Percentiles rank a stretch among this genome's conserved stretches.
These are phyloP conservation scores for Sorghum bicolor DNA, from an alignment of 176 grass and related monocot genomes.

Conservation along the genomic window Sorghum_bicolor_NCBIv3 NC_012870.2:73450501-73451000, in stretches of 20 bases:
- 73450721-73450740: slow-evolving; percentile 2
- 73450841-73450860: slow-evolving; percentile 98
- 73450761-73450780: slow-evolving; percentile 96
- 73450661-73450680: slow-evolving; percentile 89
- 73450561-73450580: slow-evolving; percentile 88
- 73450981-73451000: slow-evolving; percentile 38
- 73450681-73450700: slow-evolving; percentile 11
- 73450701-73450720: neutral
- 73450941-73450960: slow-evolving; percentile 83
- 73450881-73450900: slow-evolving; percentile 81
- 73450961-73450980: slow-evolving; percentile 92
- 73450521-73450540: slow-evolving; percentile 97
- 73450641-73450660: slow-evolving; percentile 99
- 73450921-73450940: slow-evolving; percentile 94
- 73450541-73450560: slow-evolving; percentile 75
- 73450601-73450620: slow-evolving; percentile 96
- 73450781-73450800: slow-evolving; percentile 98
- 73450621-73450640: slow-evolving; percentile 84
- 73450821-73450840: slow-evolving; percentile 93
- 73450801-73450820: slow-evolving; percentile 98
- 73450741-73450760: slow-evolving; percentile 71
- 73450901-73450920: slow-evolving; percentile 95
- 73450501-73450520: slow-evolving; percentile 93
- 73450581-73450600: slow-evolving; percentile 94
- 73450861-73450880: slow-evolving; percentile 96